Evolutionary conservation across 2,329 filamentous ascomycete genomes (phyloP).

Genomic region (Fonsecaea erecta): DNA sequence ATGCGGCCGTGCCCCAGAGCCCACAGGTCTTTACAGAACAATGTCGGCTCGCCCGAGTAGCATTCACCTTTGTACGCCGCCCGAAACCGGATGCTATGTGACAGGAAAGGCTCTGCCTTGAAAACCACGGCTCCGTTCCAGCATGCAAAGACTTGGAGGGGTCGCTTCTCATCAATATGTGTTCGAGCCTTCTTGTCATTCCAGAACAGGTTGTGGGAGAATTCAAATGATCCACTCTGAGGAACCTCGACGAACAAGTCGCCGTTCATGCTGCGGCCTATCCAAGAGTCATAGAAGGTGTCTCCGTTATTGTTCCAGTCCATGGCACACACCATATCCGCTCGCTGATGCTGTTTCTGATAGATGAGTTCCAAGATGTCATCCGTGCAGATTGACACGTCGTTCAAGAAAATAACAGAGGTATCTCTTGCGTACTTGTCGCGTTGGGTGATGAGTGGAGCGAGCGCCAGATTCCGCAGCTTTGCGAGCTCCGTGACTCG

Average conservation of each 20-base stretch:
- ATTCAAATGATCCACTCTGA: constrained; percentile 55
- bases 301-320: constrained; percentile 60
- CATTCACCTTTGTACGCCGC: constrained; percentile 52
- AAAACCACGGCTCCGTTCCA: constrained; percentile 64
- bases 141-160: constrained; percentile 65
- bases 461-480: constrained; percentile 59
- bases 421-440: constrained; percentile 43
- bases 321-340: constrained; percentile 64
- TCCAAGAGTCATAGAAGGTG: constrained; percentile 64
- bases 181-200: constrained; percentile 48
- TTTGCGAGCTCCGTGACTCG: constrained; percentile 56
- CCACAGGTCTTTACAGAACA: constrained; percentile 65
- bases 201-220: constrained; percentile 59
- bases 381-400: constrained; percentile 58
- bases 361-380: constrained; percentile 63
- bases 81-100: constrained; percentile 55
- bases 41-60: constrained; percentile 58
- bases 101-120: constrained; percentile 54
- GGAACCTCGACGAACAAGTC: constrained; percentile 62
- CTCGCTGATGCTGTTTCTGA: constrained; percentile 53
- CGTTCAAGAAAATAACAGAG: constrained; percentile 60
- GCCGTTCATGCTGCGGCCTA: constrained; percentile 58
- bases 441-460: constrained; percentile 48
- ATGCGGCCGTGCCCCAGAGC: constrained; percentile 56
- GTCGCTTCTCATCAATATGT: constrained; percentile 45